Evolutionary conservation across 176 grass and related monocot genomes (phyloP).

Genomic region (Chrysopogon serrulatus): DNA sequence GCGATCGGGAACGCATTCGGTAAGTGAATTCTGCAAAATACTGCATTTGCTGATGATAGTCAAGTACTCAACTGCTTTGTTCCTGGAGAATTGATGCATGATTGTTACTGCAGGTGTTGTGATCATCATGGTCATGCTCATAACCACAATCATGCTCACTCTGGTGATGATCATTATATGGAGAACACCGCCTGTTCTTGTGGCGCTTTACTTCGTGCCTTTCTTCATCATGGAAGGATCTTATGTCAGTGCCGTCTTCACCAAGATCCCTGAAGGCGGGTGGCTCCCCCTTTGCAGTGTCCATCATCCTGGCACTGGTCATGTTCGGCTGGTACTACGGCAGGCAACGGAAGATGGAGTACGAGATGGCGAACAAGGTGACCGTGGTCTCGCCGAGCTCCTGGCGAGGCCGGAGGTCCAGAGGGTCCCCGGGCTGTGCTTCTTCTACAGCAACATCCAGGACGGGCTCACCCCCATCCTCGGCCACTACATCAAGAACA

Average conservation of each 20-base stretch:
- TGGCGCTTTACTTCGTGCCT: conserved; percentile 42
- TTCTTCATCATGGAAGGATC: conserved; percentile 69
- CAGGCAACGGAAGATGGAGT: conserved; percentile 64
- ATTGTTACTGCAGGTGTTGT: conserved; percentile 64
- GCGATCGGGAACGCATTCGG: conserved; percentile 85
- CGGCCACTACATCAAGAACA: conserved; percentile 74
- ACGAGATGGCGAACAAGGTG: conserved; percentile 70
- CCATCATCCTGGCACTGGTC: conserved; percentile 60
- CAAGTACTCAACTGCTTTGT: not conserved
- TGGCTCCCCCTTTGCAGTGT: conserved; percentile 81
- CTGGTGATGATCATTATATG: conserved; percentile 84
- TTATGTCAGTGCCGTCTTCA: conserved; percentile 68
- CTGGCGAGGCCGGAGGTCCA: conserved; percentile 58
- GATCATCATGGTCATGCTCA: conserved; percentile 88
- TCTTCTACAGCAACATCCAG: conserved; percentile 88
- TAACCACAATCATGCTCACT: conserved; percentile 77
- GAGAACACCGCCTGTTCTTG: conserved; percentile 44
- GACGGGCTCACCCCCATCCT: conserved; percentile 67
- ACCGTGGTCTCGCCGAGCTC: conserved; percentile 53
- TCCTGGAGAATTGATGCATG: not conserved
- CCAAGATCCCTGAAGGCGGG: conserved; percentile 69
- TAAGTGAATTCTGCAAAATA: conserved; percentile 24
- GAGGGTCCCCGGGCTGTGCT: conserved; percentile 62
- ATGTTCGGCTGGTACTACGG: conserved; percentile 89
- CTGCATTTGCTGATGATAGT: not conserved